Evolutionary conservation across 2,329 filamentous ascomycete species (phyloP), one percentile per base, ranked within the genome.

Genomic region (Elsinoe arachidis): DNA sequence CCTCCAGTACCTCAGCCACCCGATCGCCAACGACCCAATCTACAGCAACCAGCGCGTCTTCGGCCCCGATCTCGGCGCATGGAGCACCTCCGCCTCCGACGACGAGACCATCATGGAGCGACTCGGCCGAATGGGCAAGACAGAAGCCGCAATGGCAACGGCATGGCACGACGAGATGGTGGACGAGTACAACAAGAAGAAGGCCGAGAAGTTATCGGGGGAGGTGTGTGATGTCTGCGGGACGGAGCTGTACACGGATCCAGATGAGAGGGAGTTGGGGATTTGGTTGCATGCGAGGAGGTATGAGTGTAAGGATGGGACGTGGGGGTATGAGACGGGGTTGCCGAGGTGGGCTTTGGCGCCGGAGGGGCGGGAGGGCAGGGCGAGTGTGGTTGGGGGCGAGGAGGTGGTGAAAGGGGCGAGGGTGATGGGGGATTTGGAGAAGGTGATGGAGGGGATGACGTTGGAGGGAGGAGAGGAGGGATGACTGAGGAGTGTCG

Each of bases 21-120:
- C 93, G 1, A 97, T 99, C 64, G 85, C 90, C 62, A 99, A 99
- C 70, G 93, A 99, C 68, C 93, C 93, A 6, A 97, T 99, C 65
- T 99, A 99, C 71, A 90, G 89, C 65, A 99, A 99, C 69, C 85
- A 89, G 68, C 84, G 85, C 58, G 93, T 99, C 10, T 99, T 95
- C 78, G 93, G 93, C 0, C 77, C 85, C 0, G 80, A 85, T 9
- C 81, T 99, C 0, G 93, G 89, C 14, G 76, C 77, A 61, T 74
- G 78, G 12, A 86, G 92, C 52, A 83, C 81, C 2, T 78, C 78
- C 17, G 80, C 80, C 23, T 86, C 90, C 58, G 83, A 86, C 41
- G 93, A 99, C 69, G 88, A 93, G 60, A 90, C 95, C 68, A 87
- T 99, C 64, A 91, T 99, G 69, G 85, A 84, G 17, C 83, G 90